Evolutionary conservation across 2,329 filamentous ascomycete genomes (phyloP).

Genomic region (Cytospora mali): DNA sequence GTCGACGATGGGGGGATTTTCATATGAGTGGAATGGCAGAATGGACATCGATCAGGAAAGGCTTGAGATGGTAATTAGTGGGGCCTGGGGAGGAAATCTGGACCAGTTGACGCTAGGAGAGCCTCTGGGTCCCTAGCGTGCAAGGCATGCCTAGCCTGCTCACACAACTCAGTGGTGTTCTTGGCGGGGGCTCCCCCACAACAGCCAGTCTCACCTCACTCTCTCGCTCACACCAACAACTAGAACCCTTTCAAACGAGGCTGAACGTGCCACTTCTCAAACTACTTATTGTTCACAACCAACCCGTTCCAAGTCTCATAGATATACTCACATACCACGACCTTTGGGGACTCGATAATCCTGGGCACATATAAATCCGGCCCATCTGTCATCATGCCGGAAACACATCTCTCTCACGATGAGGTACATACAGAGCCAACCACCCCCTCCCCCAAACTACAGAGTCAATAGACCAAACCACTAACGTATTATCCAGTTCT

Average conservation of each 20-base stretch:
- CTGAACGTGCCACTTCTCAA: not conserved
- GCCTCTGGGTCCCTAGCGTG: not conserved
- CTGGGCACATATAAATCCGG: slow-evolving; percentile 1
- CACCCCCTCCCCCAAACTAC: not conserved
- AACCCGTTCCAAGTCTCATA: not conserved
- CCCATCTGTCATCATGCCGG: slow-evolving; percentile 32
- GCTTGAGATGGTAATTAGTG: not conserved
- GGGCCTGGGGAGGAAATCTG: not conserved
- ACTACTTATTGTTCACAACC: not conserved
- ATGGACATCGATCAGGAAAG: too few relatives aligned
- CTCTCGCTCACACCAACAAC: not conserved
- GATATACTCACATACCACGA: not conserved
- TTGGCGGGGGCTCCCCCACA: too few relatives aligned
- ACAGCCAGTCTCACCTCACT: too few relatives aligned
- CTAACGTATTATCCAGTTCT: slow-evolving; percentile 62
- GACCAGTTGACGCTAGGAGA: too few relatives aligned
- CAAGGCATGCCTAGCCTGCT: too few relatives aligned
- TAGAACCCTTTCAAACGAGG: not conserved
- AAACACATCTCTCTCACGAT: slow-evolving; percentile 41
- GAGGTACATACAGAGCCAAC: slow-evolving; percentile 39
- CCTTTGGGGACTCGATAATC: not conserved
- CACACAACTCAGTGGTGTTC: too few relatives aligned
- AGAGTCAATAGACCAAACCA: slow-evolving; percentile 7
- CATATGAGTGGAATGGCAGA: not conserved
- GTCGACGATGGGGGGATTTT: not conserved